A percentile compares a stretch with the other conserved stretches of the same genome.
Conservation (phyloP, 2,329 filamentous ascomycete genomes). For the Hysterium pulicare region DNA sequence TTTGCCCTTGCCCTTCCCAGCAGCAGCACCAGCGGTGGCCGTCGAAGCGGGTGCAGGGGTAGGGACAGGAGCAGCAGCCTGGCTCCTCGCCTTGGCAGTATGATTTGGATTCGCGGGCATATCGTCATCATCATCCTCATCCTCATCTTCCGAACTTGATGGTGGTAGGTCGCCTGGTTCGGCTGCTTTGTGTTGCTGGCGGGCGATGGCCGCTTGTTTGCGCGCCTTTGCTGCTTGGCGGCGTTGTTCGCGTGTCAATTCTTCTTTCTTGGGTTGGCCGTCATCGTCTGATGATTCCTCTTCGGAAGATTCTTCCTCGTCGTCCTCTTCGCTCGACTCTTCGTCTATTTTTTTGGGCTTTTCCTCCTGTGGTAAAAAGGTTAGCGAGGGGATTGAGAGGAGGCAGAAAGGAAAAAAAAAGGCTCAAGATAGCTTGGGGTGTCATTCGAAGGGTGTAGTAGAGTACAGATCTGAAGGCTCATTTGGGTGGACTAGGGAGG, state of each 20-base stretch:
- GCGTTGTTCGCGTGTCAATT: slow-evolving; percentile 81
- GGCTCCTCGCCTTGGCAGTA: slow-evolving; percentile 62
- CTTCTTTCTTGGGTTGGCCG: slow-evolving; percentile 43
- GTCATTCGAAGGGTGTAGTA: background rate
- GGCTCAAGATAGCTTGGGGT: background rate
- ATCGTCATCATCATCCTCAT: slow-evolving; percentile 54
- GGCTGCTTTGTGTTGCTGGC: slow-evolving; percentile 66
- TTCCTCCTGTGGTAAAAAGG: slow-evolving; percentile 18
- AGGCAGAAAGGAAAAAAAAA: background rate
- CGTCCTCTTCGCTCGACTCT: slow-evolving; percentile 34
- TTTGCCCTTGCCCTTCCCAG: slow-evolving; percentile 58
- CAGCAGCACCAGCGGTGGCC: slow-evolving; percentile 43
- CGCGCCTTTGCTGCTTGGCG: slow-evolving; percentile 82
- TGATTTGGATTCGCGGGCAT: slow-evolving; percentile 93
- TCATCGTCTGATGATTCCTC: slow-evolving; percentile 43
- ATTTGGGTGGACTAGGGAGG: slow-evolving; percentile 8
- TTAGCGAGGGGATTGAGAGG: background rate
- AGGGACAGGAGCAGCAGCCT: slow-evolving; percentile 53
- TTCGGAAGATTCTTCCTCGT: slow-evolving; percentile 45
- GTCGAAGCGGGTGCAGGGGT: slow-evolving; percentile 50
- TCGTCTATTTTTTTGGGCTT: slow-evolving; percentile 51
- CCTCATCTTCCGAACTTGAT: slow-evolving; percentile 61
- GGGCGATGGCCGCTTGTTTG: slow-evolving; percentile 83
- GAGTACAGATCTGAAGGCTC: background rate
- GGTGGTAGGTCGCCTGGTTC: slow-evolving; percentile 84